A percentile compares a stretch with the other conserved stretches of the same genome.
phyloP scores from a whole-genome alignment of 352 stramenopile species.

The Phytophthora sp. region DNA sequence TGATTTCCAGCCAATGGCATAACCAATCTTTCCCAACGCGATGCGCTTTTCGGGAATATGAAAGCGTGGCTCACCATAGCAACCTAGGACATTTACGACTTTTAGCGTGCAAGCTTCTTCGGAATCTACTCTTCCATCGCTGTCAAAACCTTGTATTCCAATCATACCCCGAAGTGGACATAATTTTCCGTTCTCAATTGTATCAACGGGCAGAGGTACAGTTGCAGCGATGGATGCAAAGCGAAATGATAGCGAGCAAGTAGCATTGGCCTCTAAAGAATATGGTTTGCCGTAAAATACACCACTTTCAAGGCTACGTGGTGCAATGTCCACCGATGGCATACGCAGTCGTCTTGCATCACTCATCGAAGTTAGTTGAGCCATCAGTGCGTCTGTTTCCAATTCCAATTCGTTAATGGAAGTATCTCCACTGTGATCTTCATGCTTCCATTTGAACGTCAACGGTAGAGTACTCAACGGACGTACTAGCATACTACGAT shows the following conservation, averaged over 20 bases:
- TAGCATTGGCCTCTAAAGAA: slow-evolving; percentile 50
- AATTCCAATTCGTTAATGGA: too few relatives aligned
- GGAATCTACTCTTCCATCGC: neutral
- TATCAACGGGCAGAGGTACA: slow-evolving; percentile 46
- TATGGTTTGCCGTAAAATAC: slow-evolving; percentile 65
- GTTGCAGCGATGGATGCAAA: slow-evolving; percentile 78
- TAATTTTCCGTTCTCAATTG: slow-evolving; percentile 66
- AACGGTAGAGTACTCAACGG: slow-evolving; percentile 78
- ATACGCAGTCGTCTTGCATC: slow-evolving; percentile 33
- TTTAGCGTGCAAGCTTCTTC: slow-evolving; percentile 72
- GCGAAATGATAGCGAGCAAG: slow-evolving; percentile 60
- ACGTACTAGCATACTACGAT: slow-evolving; percentile 56
- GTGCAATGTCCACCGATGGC: neutral
- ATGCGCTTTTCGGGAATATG: slow-evolving; percentile 57
- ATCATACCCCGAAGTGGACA: slow-evolving; percentile 70
- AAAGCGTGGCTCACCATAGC: slow-evolving; percentile 71
- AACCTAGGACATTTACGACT: slow-evolving; percentile 59
- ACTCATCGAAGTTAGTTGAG: slow-evolving; percentile 32
- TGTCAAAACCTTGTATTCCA: slow-evolving; percentile 75
- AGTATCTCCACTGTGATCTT: neutral
- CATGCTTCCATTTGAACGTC: slow-evolving; percentile 56
- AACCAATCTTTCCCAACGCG: slow-evolving; percentile 84
- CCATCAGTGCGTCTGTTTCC: slow-evolving; percentile 23
- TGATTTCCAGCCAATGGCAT: slow-evolving; percentile 76
- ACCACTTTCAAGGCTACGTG: slow-evolving; percentile 10